A percentile compares a stretch with the other conserved stretches of the same genome.
Evolutionary conservation across 148 eudicot genomes (phyloP).

Genomic region (Cornus florida): DNA sequence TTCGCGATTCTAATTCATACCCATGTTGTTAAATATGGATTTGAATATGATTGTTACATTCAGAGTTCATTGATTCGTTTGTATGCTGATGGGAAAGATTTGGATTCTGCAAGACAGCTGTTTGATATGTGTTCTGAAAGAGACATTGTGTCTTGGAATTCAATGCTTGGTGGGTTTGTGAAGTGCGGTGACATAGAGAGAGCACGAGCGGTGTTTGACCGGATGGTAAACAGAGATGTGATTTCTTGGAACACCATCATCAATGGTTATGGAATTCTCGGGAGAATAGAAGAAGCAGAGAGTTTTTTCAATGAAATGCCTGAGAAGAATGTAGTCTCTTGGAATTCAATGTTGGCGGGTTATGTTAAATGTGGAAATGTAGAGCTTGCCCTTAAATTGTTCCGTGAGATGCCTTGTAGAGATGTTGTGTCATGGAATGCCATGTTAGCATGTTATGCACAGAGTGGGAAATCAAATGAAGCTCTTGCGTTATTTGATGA

Average conservation of each 20-base stretch:
- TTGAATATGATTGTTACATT: constrained; percentile 25
- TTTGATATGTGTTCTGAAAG: constrained; percentile 21
- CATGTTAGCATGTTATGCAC: constrained; percentile 33
- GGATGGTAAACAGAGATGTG: constrained; percentile 22
- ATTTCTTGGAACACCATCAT: constrained; percentile 35
- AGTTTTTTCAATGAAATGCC: constrained; percentile 42
- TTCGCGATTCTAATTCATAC: constrained; percentile 29
- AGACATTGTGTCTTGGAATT: constrained; percentile 38
- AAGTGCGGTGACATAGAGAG: constrained; percentile 25
- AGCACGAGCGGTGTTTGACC: constrained; percentile 25
- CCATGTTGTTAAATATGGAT: constrained; percentile 34
- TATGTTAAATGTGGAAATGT: constrained; percentile 30
- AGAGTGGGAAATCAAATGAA: constrained; percentile 29
- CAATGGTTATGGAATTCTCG: constrained; percentile 29
- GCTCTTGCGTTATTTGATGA: constrained; percentile 31
- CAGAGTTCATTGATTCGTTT: constrained; percentile 42
- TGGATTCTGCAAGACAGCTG: constrained; percentile 23
- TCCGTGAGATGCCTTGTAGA: constrained; percentile 27
- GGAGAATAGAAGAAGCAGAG: constrained; percentile 26
- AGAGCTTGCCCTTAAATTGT: constrained; percentile 21
- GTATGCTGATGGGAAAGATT: constrained; percentile 26
- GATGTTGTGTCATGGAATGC: constrained; percentile 41
- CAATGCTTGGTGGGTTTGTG: constrained; percentile 30
- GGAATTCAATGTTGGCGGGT: constrained; percentile 35
- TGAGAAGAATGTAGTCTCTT: constrained; percentile 28